phyloP scores from a whole-genome alignment of 1,284 basidiomycete species.

The Kwoniella shivajii region DNA sequence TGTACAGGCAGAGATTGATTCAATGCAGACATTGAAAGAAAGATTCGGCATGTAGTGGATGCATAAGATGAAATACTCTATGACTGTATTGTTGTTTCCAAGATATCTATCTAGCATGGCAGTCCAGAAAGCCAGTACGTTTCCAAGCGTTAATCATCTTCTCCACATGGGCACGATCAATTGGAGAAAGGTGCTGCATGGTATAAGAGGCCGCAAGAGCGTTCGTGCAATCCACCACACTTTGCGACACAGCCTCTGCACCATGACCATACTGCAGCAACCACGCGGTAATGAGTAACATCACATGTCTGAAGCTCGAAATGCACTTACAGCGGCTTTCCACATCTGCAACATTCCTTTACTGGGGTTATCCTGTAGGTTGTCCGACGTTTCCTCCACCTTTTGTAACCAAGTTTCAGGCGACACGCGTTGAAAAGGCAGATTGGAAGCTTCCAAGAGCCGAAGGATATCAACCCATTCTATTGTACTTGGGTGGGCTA shows the following conservation, averaged over 20 bases:
- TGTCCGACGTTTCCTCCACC: constrained; percentile 26
- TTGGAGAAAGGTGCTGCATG: constrained; percentile 12
- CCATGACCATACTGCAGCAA: constrained; percentile 19
- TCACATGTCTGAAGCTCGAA: too few relatives aligned
- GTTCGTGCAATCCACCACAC: constrained; percentile 22
- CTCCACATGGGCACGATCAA: constrained; percentile 16
- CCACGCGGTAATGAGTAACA: not conserved
- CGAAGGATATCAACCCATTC: constrained; percentile 36
- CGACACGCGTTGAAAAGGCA: constrained; percentile 32
- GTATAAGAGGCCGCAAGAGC: constrained; percentile 19
- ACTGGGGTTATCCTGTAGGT: constrained; percentile 26
- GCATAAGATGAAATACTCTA: not conserved
- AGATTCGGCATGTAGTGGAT: not conserved
- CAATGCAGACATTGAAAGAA: not conserved
- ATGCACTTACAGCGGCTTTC: constrained; percentile 30
- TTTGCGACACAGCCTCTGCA: not conserved
- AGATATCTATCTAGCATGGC: not conserved
- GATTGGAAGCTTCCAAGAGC: constrained; percentile 29
- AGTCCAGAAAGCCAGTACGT: constrained; percentile 22
- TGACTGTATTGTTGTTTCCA: not conserved
- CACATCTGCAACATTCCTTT: constrained; percentile 38
- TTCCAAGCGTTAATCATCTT: constrained; percentile 35
- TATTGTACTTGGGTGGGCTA: constrained; percentile 31
- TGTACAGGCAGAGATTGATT: constrained; percentile 23
- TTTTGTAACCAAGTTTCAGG: constrained; percentile 43